Percentiles rank a stretch among this genome's conserved stretches.
phyloP scores from a whole-genome alignment of 2,329 filamentous ascomycete genomes.

The Fusarium xylarioides region DNA sequence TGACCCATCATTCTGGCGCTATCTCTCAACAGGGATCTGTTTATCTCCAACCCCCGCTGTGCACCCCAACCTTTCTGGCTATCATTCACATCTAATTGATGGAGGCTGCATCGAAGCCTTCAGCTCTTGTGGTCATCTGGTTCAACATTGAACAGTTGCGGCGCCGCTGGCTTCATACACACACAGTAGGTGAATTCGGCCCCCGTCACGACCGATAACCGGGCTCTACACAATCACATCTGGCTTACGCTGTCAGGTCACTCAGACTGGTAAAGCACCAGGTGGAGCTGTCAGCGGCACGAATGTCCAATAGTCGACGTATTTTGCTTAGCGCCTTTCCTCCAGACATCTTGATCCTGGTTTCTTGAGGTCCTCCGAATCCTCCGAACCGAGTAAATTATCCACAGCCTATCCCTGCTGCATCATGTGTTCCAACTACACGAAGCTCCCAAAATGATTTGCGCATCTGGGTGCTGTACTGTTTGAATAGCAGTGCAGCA shows the following conservation, averaged over 20 bases:
- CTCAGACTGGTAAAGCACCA: constrained; percentile 8
- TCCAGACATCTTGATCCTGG: constrained; percentile 27
- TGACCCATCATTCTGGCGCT: constrained; percentile 13
- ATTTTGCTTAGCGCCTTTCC: constrained; percentile 25
- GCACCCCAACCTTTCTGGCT: constrained; percentile 9
- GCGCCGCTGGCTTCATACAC: constrained; percentile 8
- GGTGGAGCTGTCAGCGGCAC: constrained; percentile 27
- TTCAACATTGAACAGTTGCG: neutral
- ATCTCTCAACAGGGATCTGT: constrained; percentile 17
- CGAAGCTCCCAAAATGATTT: constrained; percentile 10
- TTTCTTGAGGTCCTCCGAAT: constrained; percentile 20
- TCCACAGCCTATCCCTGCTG: neutral
- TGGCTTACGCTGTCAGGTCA: constrained; percentile 13
- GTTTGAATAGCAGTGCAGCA: neutral
- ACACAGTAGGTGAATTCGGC: neutral
- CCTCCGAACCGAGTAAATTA: constrained; percentile 25
- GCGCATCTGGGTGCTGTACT: neutral
- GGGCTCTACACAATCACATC: neutral
- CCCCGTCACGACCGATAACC: neutral
- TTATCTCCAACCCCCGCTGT: constrained; percentile 1
- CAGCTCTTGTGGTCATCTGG: constrained; percentile 11
- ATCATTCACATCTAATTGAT: neutral
- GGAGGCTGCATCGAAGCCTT: neutral
- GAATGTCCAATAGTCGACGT: constrained; percentile 25
- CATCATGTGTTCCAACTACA: constrained; percentile 12